Percentiles rank a stretch among this genome's conserved stretches.
phyloP scores from a whole-genome alignment of 2,329 filamentous ascomycete genomes.

The Sporothrix pseudoabietina region DNA sequence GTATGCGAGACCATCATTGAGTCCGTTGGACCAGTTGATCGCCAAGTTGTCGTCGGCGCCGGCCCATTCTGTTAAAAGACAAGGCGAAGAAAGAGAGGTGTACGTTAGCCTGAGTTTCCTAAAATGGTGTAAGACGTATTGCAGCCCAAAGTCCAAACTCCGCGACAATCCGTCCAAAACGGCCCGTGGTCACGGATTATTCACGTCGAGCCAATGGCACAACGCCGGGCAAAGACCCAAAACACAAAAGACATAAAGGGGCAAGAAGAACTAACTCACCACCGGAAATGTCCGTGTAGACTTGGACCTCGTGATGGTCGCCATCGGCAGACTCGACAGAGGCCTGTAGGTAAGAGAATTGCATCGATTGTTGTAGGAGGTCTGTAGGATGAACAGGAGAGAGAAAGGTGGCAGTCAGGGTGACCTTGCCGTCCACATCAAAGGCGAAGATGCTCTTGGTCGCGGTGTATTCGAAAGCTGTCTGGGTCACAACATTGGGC shows the following conservation, averaged over 20 bases:
- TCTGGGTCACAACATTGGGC: conserved; percentile 59
- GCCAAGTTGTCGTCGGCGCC: conserved; percentile 61
- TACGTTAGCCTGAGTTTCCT: background rate
- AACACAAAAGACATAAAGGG: conserved; percentile 14
- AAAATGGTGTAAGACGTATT: background rate
- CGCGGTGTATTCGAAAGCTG: conserved; percentile 68
- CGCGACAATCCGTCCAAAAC: background rate
- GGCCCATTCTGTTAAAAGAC: conserved; percentile 64
- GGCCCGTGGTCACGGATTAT: background rate
- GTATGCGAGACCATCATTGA: conserved; percentile 57
- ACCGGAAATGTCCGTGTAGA: conserved; percentile 73
- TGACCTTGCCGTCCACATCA: conserved; percentile 61
- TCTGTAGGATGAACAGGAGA: conserved; percentile 70
- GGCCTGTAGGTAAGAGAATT: conserved; percentile 71
- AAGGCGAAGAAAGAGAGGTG: background rate
- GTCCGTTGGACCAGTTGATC: conserved; percentile 64
- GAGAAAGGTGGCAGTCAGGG: conserved; percentile 69
- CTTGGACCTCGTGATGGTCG: conserved; percentile 62
- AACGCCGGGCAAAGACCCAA: too few species aligned
- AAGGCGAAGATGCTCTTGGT: conserved; percentile 71
- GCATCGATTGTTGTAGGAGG: conserved; percentile 65
- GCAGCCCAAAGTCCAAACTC: background rate
- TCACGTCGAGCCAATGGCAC: background rate
- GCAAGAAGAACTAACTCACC: conserved; percentile 48
- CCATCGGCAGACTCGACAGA: conserved; percentile 65